phyloP scores from a whole-genome alignment of 2,329 filamentous ascomycete genomes.

The Cytospora piceicola region DNA sequence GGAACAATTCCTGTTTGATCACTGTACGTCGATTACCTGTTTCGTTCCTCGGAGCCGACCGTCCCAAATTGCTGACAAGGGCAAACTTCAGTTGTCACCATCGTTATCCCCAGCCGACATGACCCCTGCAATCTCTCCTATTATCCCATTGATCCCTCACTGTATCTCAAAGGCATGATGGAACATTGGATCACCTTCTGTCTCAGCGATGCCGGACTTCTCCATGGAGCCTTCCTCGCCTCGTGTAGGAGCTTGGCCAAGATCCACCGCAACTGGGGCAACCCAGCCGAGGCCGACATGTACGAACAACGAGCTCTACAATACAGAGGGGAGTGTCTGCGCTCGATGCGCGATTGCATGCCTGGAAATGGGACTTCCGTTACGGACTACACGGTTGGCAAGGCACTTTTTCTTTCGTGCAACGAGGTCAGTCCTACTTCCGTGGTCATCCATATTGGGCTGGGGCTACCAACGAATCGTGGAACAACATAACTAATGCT shows the following conservation, averaged over 20 bases:
- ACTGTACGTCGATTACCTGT: conserved; percentile 11
- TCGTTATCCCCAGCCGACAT: conserved; percentile 17
- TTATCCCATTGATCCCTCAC: conserved; percentile 2
- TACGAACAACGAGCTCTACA: conserved; percentile 19
- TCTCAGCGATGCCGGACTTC: conserved; percentile 17
- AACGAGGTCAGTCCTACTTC: conserved; percentile 13
- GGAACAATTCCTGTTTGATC: conserved; percentile 15
- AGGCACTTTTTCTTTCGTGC: conserved; percentile 14
- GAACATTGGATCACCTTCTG: conserved; percentile 15
- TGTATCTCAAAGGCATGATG: conserved; percentile 9
- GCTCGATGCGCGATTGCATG: conserved; percentile 15
- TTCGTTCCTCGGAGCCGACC: not conserved
- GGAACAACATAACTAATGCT: not conserved
- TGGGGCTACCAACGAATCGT: no score
- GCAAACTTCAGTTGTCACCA: conserved; percentile 10
- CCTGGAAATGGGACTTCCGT: not conserved
- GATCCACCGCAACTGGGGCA: not conserved
- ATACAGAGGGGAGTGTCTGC: conserved; percentile 15
- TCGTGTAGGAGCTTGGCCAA: conserved; percentile 14
- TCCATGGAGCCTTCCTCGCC: conserved; percentile 9
- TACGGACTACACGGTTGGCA: conserved; percentile 16
- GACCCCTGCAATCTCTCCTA: conserved; percentile 11
- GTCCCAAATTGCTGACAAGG: not conserved
- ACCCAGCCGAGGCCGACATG: not conserved
- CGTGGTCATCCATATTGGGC: no score